Evolutionary conservation across 345 rosid genomes (phyloP).

Genomic region (Eucalyptus melliodora): DNA sequence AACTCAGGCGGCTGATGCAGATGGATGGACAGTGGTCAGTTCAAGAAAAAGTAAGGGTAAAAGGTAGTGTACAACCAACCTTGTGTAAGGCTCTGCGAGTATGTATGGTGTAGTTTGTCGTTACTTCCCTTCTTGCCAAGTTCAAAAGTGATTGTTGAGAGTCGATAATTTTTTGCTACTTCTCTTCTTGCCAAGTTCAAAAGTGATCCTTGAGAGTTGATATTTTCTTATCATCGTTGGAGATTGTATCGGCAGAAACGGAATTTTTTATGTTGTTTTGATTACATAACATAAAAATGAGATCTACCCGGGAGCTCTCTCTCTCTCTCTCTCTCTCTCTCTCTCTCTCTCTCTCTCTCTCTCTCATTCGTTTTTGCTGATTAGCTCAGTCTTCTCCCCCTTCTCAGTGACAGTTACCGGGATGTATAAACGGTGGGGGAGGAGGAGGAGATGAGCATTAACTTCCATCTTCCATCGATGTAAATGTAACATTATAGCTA

Average conservation of each 20-base stretch:
- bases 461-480: not conserved
- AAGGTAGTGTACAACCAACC: constrained; percentile 16
- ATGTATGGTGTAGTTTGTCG: not conserved
- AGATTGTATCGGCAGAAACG: not conserved
- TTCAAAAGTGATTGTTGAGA: not conserved
- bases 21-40: constrained; percentile 73
- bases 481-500: not conserved
- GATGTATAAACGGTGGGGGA: not conserved
- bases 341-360: not conserved
- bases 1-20: constrained; percentile 26
- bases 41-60: constrained; percentile 40
- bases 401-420: not conserved
- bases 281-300: not conserved
- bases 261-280: not conserved
- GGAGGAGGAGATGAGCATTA: not conserved
- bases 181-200: not conserved
- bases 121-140: not conserved
- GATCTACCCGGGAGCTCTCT: not conserved
- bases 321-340: not conserved
- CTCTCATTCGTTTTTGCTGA: not conserved
- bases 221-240: not conserved
- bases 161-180: not conserved
- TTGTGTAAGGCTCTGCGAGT: not conserved
- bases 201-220: not conserved
- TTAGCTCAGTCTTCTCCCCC: not conserved